phyloP scores from a whole-genome alignment of 768 basidiomycete species.

The Dendrothele bispora region DNA sequence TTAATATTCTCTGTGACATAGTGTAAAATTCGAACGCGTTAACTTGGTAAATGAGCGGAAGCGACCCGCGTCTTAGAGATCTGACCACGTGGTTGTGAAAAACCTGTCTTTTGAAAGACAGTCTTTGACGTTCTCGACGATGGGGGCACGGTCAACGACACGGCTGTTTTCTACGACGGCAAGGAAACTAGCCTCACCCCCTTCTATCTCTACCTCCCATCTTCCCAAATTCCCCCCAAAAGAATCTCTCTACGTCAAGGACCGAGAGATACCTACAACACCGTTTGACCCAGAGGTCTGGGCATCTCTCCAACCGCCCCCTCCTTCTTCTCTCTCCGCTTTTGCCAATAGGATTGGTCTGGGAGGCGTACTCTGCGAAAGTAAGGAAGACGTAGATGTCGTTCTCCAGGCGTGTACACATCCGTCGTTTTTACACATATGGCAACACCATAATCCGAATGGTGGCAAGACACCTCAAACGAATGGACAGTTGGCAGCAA shows the following conservation, averaged over 20 bases:
- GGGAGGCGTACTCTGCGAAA: constrained; percentile 52
- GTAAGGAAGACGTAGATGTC: constrained; percentile 48
- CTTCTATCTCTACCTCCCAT: constrained; percentile 58
- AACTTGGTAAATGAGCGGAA: too few relatives aligned
- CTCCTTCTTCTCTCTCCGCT: constrained; percentile 68
- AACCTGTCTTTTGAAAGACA: too few relatives aligned
- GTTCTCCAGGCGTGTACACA: constrained; percentile 81
- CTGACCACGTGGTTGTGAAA: too few relatives aligned
- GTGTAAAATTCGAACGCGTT: too few relatives aligned
- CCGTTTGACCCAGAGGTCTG: constrained; percentile 67
- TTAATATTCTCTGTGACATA: too few relatives aligned
- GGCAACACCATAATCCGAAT: constrained; percentile 56
- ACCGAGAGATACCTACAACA: constrained; percentile 30
- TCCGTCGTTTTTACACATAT: constrained; percentile 60
- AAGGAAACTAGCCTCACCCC: constrained; percentile 4
- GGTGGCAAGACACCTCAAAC: constrained; percentile 54
- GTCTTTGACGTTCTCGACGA: too few relatives aligned
- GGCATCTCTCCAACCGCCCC: constrained; percentile 72
- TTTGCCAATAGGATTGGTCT: constrained; percentile 80
- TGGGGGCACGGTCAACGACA: too few relatives aligned
- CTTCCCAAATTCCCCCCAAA: constrained; percentile 62
- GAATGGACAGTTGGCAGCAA: constrained; percentile 71
- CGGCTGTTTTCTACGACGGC: constrained; percentile 16
- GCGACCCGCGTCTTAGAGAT: too few relatives aligned
- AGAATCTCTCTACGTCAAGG: constrained; percentile 40